Conservation (phyloP, 495 filamentous ascomycete genomes). For the Gamarada debralockiae region DNA sequence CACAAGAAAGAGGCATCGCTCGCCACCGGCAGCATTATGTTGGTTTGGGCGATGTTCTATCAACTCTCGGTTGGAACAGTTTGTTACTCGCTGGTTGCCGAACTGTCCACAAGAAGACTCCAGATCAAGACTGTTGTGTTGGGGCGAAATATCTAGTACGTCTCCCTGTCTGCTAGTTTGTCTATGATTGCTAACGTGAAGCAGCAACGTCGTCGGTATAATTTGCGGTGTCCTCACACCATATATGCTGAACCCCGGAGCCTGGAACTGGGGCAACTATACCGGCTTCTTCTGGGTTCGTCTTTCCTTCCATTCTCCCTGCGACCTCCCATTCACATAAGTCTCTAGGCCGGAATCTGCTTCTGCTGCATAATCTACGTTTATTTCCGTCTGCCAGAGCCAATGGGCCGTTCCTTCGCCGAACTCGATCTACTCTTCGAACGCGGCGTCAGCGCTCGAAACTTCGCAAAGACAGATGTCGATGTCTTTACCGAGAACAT, state of each 20-base stretch:
- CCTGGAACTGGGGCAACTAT: conserved; percentile 73
- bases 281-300: conserved; percentile 73
- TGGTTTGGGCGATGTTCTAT: conserved; percentile 71
- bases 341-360: conserved; percentile 51
- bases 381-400: conserved; percentile 75
- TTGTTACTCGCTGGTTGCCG: conserved; percentile 72
- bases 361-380: conserved; percentile 70
- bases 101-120: conserved; percentile 67
- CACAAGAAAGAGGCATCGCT: conserved; percentile 52
- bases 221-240: conserved; percentile 67
- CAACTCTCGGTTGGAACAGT: conserved; percentile 75
- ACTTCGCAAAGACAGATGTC: conserved; percentile 61
- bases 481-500: conserved; percentile 64
- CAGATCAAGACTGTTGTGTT: conserved; percentile 76
- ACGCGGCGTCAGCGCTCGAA: conserved; percentile 57
- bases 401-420: conserved; percentile 64
- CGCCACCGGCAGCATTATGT: conserved; percentile 67
- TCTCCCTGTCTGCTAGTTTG: conserved; percentile 16
- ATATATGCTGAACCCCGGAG: conserved; percentile 70
- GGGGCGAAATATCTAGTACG: conserved; percentile 60
- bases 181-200: neutral
- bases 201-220: conserved; percentile 62
- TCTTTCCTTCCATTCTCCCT: too few relatives aligned
- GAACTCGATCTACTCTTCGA: conserved; percentile 75
- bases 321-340: too few relatives aligned